Percentiles rank a stretch among this genome's conserved stretches.
These are phyloP conservation scores for Cystobasidium tubakii DNA, from an alignment of 768 basidiomycete species.

Conservation along the genomic window DNA sequence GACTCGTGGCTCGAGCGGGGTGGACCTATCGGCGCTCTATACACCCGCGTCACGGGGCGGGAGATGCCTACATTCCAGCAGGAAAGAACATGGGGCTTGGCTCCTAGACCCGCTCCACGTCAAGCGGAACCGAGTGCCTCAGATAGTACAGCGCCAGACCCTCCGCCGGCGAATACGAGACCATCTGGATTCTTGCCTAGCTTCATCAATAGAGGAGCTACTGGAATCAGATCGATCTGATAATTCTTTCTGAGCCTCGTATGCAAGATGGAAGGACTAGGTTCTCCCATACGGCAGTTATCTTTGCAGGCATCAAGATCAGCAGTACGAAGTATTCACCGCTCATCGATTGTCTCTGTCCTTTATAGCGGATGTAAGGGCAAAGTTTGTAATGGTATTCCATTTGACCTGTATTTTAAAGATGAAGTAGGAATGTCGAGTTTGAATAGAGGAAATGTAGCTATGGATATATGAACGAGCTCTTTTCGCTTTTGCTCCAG, in stretches of 20 bases:
- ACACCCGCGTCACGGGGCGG: slow-evolving; percentile 5
- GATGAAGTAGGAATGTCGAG: no score
- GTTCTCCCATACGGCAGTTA: neutral
- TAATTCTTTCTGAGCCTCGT: no score
- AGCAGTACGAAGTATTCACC: no score
- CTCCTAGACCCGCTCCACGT: slow-evolving; percentile 10
- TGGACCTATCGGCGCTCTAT: slow-evolving; percentile 1
- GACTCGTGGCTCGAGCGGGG: slow-evolving; percentile 14
- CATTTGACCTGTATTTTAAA: no score
- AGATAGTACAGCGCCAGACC: neutral
- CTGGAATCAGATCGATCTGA: neutral
- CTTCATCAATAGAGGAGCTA: neutral
- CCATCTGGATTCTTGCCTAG: neutral
- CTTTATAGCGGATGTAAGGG: neutral
- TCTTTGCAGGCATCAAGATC: no score
- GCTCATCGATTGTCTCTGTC: no score
- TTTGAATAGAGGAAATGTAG: neutral
- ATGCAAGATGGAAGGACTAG: no score
- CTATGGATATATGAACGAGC: neutral
- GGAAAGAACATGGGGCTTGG: slow-evolving; percentile 28
- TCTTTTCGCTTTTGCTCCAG: no score
- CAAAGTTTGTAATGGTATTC: no score
- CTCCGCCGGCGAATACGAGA: neutral
- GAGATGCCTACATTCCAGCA: neutral
- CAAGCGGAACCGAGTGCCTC: neutral